Conservation (phyloP, 768 basidiomycete genomes). For the Leccinum arenicola region DNA sequence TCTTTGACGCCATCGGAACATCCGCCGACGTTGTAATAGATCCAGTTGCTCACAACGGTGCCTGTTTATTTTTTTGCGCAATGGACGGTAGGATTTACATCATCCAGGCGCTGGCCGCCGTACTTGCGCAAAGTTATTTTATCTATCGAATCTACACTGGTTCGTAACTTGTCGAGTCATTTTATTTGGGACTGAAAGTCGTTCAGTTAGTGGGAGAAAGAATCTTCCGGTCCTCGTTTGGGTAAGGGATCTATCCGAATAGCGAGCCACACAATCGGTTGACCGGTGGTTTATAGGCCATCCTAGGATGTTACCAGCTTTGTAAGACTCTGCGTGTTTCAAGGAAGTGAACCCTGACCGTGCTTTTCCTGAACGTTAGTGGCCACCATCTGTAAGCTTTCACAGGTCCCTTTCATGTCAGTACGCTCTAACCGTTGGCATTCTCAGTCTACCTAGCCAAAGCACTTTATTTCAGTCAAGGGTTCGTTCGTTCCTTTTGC, state of each 20-base stretch:
- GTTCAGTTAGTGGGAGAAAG: slow-evolving; percentile 7
- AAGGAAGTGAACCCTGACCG: background rate
- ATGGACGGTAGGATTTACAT: background rate
- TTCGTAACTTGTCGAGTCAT: background rate
- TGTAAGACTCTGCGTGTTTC: background rate
- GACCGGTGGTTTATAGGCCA: background rate
- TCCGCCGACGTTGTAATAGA: background rate
- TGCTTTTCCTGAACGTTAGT: background rate
- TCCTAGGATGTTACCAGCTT: slow-evolving; percentile 5
- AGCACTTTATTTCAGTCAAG: background rate
- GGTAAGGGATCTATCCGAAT: slow-evolving; percentile 3
- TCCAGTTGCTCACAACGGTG: slow-evolving; percentile 9
- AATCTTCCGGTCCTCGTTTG: slow-evolving; percentile 5
- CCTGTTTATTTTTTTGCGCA: background rate
- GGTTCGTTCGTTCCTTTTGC: slow-evolving; percentile 6
- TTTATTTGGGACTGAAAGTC: background rate
- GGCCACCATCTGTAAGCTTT: background rate
- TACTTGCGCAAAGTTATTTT: slow-evolving; percentile 10
- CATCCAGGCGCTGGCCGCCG: slow-evolving; percentile 3
- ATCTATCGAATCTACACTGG: slow-evolving; percentile 12
- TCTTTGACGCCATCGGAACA: background rate
- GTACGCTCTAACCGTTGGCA: background rate
- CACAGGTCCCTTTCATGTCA: background rate
- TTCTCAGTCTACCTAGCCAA: slow-evolving; percentile 6
- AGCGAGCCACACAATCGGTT: background rate